These are phyloP conservation scores for Avena sativa DNA, from an alignment of 176 grass and related monocot genomes.

Conservation along the genomic window DNA sequence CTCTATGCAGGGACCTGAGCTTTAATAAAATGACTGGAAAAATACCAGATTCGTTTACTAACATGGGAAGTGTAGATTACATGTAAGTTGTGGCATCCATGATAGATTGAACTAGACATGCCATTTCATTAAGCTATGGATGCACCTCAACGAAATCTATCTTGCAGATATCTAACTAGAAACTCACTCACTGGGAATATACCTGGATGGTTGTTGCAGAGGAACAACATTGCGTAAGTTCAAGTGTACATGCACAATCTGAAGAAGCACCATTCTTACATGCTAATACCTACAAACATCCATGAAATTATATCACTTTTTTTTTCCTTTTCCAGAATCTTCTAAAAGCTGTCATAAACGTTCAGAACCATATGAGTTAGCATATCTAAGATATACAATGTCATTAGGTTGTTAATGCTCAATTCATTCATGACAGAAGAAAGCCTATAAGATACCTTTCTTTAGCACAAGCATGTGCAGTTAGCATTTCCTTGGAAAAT, in stretches of 20 bases:
- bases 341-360: background rate
- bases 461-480: background rate
- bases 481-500: slow-evolving; percentile 8
- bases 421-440: slow-evolving; percentile 19
- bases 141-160: slow-evolving; percentile 33
- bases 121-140: slow-evolving; percentile 16
- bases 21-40: slow-evolving; percentile 84
- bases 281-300: slow-evolving; percentile 25
- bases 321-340: background rate
- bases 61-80: slow-evolving; percentile 62
- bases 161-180: slow-evolving; percentile 73
- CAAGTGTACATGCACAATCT: slow-evolving; percentile 16
- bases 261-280: slow-evolving; percentile 1
- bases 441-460: slow-evolving; percentile 16
- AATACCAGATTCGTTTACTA: slow-evolving; percentile 71
- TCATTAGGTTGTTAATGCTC: background rate
- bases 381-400: slow-evolving; percentile 4
- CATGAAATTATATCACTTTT: background rate
- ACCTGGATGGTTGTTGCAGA: slow-evolving; percentile 73
- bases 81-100: slow-evolving; percentile 65
- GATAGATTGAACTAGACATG: slow-evolving; percentile 29
- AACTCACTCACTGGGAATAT: slow-evolving; percentile 82
- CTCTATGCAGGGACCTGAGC: slow-evolving; percentile 74
- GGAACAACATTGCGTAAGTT: slow-evolving; percentile 78
- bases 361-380: slow-evolving; percentile 7